These are phyloP conservation scores for Tritrichomonas musculus DNA, from an alignment of 208 protist genomes.

Conservation along the genomic window DNA sequence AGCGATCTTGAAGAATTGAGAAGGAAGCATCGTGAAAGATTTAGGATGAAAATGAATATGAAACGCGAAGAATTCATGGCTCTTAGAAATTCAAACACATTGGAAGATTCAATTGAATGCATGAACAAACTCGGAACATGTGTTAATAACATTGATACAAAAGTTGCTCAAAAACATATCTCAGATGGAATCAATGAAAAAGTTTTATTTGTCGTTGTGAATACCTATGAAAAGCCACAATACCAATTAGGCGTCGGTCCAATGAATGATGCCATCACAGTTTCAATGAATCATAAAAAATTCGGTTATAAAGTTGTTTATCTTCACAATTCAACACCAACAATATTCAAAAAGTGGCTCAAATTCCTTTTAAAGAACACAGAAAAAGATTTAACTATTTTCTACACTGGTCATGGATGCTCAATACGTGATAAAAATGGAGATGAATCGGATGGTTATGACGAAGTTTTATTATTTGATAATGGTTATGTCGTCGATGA, in stretches of 20 bases:
- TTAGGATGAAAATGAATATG: too few species aligned
- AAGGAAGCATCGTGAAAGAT: too few species aligned
- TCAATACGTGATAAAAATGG: neutral
- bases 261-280: neutral
- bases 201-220: neutral
- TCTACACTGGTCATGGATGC: neutral
- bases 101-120: too few species aligned
- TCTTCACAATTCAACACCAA: neutral
- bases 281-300: neutral
- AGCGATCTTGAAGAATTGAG: too few species aligned
- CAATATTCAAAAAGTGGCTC: neutral
- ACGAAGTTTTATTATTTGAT: slow-evolving; percentile 9
- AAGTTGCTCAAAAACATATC: too few species aligned
- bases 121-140: too few species aligned
- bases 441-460: neutral
- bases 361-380: neutral
- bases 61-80: too few species aligned
- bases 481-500: too few species aligned
- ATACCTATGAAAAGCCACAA: neutral
- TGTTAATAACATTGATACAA: too few species aligned
- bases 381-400: neutral
- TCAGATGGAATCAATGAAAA: too few species aligned
- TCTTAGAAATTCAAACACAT: too few species aligned
- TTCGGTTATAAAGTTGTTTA: neutral
- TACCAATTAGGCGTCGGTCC: neutral